These are phyloP conservation scores for Diaporthe sp. DNA, from an alignment of 2,329 filamentous ascomycete genomes.

Conservation along the genomic window DNA sequence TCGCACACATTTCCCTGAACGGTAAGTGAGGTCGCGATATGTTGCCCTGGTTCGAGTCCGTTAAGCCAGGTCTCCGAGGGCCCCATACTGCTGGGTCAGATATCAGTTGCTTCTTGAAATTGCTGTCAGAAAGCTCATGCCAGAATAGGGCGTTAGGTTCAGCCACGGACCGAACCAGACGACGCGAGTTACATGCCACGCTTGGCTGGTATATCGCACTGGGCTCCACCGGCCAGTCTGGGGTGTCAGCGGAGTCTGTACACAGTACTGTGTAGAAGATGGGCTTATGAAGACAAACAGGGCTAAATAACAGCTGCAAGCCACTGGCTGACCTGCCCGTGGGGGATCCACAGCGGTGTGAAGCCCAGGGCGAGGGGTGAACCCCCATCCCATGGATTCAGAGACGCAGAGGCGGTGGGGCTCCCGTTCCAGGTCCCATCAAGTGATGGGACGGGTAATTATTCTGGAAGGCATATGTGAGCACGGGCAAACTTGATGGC, in stretches of 20 bases:
- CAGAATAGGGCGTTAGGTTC: neutral
- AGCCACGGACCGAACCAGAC: neutral
- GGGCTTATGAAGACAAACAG: neutral
- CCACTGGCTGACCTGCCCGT: neutral
- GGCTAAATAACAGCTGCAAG: slow-evolving; percentile 8
- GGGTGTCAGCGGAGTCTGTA: neutral
- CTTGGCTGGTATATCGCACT: neutral
- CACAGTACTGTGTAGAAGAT: neutral
- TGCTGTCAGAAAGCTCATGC: neutral
- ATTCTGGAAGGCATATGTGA: neutral
- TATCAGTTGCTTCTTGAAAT: neutral
- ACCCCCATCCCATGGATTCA: neutral
- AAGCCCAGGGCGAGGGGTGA: neutral
- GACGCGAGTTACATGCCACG: neutral
- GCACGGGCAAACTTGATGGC: neutral
- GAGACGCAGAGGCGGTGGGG: slow-evolving; percentile 3
- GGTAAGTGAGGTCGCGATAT: slow-evolving; percentile 3
- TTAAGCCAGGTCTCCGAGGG: neutral
- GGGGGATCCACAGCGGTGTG: slow-evolving; percentile 20
- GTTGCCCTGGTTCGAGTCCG: neutral
- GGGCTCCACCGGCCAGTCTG: neutral
- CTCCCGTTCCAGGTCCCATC: neutral
- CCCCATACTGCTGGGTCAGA: neutral
- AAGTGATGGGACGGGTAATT: neutral
- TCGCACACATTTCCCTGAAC: slow-evolving; percentile 1